Conservation (phyloP, 1,284 basidiomycete genomes). For the Papiliotrema laurentii region DNA sequence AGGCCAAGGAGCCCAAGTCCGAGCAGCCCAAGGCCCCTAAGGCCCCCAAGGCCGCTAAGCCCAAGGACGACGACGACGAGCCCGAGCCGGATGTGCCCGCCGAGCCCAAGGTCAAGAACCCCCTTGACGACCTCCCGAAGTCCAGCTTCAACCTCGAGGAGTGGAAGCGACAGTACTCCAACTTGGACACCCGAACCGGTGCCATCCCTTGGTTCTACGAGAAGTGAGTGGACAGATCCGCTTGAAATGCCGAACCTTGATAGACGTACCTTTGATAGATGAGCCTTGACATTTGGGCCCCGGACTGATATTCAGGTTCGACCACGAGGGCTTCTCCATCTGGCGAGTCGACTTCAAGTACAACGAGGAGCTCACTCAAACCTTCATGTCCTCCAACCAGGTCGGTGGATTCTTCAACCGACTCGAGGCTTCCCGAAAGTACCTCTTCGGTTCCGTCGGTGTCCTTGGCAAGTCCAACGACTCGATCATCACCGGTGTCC, state of each 20-base stretch:
- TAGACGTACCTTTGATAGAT: too few species aligned
- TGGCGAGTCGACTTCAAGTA: conserved; percentile 95
- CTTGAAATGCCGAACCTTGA: too few species aligned
- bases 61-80: conserved; percentile 58
- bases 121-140: conserved; percentile 86
- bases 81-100: conserved; percentile 58
- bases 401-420: conserved; percentile 94
- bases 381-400: conserved; percentile 82
- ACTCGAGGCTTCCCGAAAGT: conserved; percentile 89
- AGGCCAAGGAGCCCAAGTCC: conserved; percentile 47
- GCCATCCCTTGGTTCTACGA: conserved; percentile 72
- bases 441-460: conserved; percentile 88
- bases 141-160: conserved; percentile 92
- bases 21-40: conserved; percentile 50
- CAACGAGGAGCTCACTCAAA: conserved; percentile 86
- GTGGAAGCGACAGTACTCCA: conserved; percentile 97
- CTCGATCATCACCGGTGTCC: conserved; percentile 68
- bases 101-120: conserved; percentile 84
- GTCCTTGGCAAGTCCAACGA: conserved; percentile 80
- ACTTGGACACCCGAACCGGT: conserved; percentile 88
- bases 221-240: conserved; percentile 58
- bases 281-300: too few species aligned
- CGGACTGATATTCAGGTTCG: conserved; percentile 59
- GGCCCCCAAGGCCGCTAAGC: conserved; percentile 59
- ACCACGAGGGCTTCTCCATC: conserved; percentile 83